Evolutionary conservation across 129 eudicot genomes (phyloP), one percentile per base, ranked within the genome.

Genomic region (Kitagawia praeruptora): DNA sequence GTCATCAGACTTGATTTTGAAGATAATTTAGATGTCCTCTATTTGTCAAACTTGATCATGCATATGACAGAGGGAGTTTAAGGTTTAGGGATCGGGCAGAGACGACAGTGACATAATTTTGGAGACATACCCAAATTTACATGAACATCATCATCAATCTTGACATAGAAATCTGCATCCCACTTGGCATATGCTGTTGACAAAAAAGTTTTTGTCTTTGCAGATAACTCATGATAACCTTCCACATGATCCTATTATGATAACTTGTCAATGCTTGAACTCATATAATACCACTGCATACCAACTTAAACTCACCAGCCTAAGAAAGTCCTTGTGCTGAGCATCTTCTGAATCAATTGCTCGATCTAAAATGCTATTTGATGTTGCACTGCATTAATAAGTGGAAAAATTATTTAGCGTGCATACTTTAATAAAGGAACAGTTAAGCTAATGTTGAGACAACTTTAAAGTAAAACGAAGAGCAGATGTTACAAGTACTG

Each of bases 71-170:
- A 67, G 73, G 41, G 41, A 31, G 10, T 67, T 27, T 67, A 28
- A 31, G 41, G 18, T 66, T 31, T 27, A 66, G 7, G 72, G 73
- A 28, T 67, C 3, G 7, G 28, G 37, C 40, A 34, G 73, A 67
- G 73, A 67, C 23, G 21, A 41, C 10, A 9, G 69, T 61, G 69
- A 31, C 23, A 67, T 31, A 14, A 34, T 13, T 31, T 1, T 12
- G 23, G 5, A 31, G 76, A 39, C 78, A 34, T 83, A 86, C 89
- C 86, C 76, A 88, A 85, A 87, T 88, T 88, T 72, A 91, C 91
- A 82, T 91, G 92, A 74, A 91, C 96, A 61, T 91, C 96, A 77
- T 91, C 96, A 48, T 91, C 96, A 58, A 91, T 91, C 81, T 91
- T 91, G 74, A 88, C 85, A 31, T 91, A 91, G 56, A 85, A 91